Base-by-base conservation (phyloP, 768 basidiomycete species). In the Mycena indigotica region DNA sequence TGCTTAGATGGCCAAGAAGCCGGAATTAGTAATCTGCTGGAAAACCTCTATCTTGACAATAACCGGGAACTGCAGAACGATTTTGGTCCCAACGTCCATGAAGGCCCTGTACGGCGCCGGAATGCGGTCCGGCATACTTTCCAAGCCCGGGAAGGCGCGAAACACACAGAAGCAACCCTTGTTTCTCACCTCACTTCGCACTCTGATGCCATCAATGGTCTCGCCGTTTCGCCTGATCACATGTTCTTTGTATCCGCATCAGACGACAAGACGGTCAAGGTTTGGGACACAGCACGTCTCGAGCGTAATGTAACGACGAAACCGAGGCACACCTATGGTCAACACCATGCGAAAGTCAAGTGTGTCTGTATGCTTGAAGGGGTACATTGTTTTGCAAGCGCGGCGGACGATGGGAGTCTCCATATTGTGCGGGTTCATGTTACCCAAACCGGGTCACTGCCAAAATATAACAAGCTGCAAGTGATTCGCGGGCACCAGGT, bases 251-350 rank as follows among this genome's bases (percentile, higher is more conserved):
- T 95, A 3, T 93, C 96, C 0, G 86, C 91, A 32, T 96, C 94
- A 0, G 87, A 98, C 60, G 96, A 98, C 72, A 92, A 91, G 75
- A 95, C 91, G 0, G 86, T 95, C 67, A 95, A 94, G 70, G 80
- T 91, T 39, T 97, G 94, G 94, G 90, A 93, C 62, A 89, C 94
- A 1, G 90, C 92, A 6, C 80, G 94, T n/a, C 78, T 98, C 44
- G 96, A 98, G 68, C 82, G 95, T 55, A 98, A 94, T 71, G 92
- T 97, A 17, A 93, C 95, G 21, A 89, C 89, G 69, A 92, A 92
- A 76, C 85, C 84, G 53, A 70, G 88, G 61, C 81, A 88, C 67
- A 87, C 86, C 1, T 88, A 89, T 67, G 75, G 77, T n/a, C 82
- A 87, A 49, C 84, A 89, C 65, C 86, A 85, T 64, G 87, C 89